Conservation (phyloP, 495 filamentous ascomycete species). For the Penicillium desertorum region DNA sequence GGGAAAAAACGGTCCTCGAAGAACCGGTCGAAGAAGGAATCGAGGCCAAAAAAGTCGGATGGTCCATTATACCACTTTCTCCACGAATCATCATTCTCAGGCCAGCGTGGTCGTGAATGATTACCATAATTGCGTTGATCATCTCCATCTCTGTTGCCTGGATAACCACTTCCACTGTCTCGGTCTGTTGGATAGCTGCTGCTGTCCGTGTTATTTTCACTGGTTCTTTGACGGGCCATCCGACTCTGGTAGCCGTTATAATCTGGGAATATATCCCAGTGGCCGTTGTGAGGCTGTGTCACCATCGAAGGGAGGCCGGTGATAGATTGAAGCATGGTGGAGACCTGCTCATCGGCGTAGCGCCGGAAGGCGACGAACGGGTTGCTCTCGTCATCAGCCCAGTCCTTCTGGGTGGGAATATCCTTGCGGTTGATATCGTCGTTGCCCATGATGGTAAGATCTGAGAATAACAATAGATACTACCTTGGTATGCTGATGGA, state of each 20-base stretch:
- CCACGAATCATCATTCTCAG: conserved; percentile 19
- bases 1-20: conserved; percentile 34
- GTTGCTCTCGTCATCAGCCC: conserved; percentile 43
- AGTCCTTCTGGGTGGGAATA: conserved; percentile 15
- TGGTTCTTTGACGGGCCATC: conserved; percentile 21
- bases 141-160: conserved; percentile 10
- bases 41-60: conserved; percentile 33
- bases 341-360: conserved; percentile 59
- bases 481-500: not conserved
- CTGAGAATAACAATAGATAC: not conserved
- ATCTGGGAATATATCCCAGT: conserved; percentile 40
- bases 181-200: conserved; percentile 16
- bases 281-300: conserved; percentile 29
- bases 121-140: conserved; percentile 12
- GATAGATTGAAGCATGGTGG: conserved; percentile 53
- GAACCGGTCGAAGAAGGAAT: conserved; percentile 39
- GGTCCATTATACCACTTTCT: conserved; percentile 8
- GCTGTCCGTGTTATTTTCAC: conserved; percentile 13
- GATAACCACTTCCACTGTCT: conserved; percentile 11
- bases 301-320: conserved; percentile 47
- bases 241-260: conserved; percentile 30
- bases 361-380: conserved; percentile 61
- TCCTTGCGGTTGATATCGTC: conserved; percentile 25
- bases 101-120: conserved; percentile 16
- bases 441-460: conserved; percentile 32